Base-by-base conservation (phyloP, 805 yeast species). In the Pichia californica region DNA sequence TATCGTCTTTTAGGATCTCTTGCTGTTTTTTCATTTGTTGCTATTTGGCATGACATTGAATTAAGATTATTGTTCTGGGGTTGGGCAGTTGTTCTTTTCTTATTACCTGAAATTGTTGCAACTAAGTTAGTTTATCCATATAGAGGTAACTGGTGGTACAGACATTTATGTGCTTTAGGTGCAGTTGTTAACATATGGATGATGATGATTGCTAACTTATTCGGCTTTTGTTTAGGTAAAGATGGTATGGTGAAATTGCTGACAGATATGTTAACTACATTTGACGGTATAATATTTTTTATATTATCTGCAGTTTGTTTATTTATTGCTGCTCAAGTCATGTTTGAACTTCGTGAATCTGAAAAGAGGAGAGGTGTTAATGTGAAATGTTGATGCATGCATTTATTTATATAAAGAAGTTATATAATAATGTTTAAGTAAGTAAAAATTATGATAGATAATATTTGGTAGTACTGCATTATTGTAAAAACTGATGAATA, bases 31-130 rank as follows among this genome's bases (percentile, higher is more conserved):
- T 78, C 95, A 14, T 93, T 93, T 64, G 99, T 93, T 19, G 98
- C 99, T 3, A 68, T 93, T 26, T 93, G 99, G 99, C 99, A 93
- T 66, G 99, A 93, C 58, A 89, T 93, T 51, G 89, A 93, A 63
- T 72, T 93, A 56, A 81, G 79, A 49, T 67, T 93, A 40, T 67
- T 93, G 38, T 66, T 91, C 43, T 93, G 99, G 99, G 98, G 99
- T 10, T 89, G 97, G 96, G 64, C 87, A 23, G 73, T 91, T 41
- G 97, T 93, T 5, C 52, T 91, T 18, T 91, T 91, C 58, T 73
- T 93, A 35, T 53, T 89, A 5, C 99, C 99, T 0, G 99, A 93
- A 59, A 74, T 88, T 40, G 57, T 76, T 11, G 82, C 85, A 14
- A 76, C 87, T 4, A 50, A 64, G 10, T 53, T 63, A 44, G 64